Base-by-base conservation (phyloP, 176 grass and related monocot species). In the Raddia distichophylla region DNA sequence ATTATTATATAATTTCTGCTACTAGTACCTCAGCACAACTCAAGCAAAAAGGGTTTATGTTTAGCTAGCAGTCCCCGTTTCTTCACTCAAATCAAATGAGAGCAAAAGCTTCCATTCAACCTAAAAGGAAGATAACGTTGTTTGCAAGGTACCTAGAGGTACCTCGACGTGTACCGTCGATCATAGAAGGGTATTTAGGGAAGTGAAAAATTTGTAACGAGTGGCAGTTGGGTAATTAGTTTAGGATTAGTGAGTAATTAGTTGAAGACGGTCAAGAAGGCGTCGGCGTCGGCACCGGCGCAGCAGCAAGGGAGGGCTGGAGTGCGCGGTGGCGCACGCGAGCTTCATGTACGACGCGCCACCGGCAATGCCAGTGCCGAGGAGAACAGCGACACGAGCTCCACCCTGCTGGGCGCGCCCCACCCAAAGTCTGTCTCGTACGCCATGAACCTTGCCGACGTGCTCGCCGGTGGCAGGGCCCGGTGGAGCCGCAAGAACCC, bases 361-460 rank as follows among this genome's bases (percentile, higher is more conserved):
- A 1, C 27, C 27, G 27, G 27, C 27, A 27, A 27, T 0, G 27
- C 27, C 0, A 0, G 0, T 27, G 27, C 27, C 27, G 27, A 27
- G 27, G 27, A 27, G 22, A 13, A 17, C 10, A 81, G 47, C 5
- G 88, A 90, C n/a, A 77, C n/a, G 3, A 85, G 20, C 64, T 88
- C 89, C 1, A 85, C 71, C 12, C 80, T 55, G 27, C 10, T 40
- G 0, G 85, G 89, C 10, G 71, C 58, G 7, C 86, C 89, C 65
- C 85, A 82, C 64, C 89, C 82, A 11, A 88, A 88, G 46, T 88
- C 77, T 0, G 71, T 57, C 52, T 85, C 57, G 66, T 85, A 91
- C 34, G 69, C 89, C 76, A 37, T 82, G 55, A 91, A 82, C 50
- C 63, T 73, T 3, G 1, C 63, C 10, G 82, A 8, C 14, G 10